phyloP scores from a whole-genome alignment of 2,329 filamentous ascomycete genomes.

The Botrytis squamosa region DNA sequence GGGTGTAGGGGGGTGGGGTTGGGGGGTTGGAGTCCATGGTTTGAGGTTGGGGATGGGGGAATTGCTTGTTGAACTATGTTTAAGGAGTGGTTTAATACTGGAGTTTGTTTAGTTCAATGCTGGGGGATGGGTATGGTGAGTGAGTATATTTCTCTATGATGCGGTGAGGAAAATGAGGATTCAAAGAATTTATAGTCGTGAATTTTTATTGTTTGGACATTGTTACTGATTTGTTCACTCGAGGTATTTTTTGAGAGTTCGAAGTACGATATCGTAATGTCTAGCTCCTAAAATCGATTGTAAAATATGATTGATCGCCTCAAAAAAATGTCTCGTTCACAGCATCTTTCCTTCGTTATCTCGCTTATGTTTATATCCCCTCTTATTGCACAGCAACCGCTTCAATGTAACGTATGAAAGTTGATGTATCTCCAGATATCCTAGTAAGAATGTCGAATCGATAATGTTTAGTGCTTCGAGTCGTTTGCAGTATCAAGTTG shows the following conservation, averaged over 20 bases:
- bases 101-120: neutral
- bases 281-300: neutral
- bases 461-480: too few species aligned
- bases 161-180: neutral
- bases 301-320: neutral
- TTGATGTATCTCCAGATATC: too few species aligned
- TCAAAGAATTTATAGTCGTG: neutral
- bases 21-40: neutral
- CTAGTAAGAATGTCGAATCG: too few species aligned
- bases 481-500: too few species aligned
- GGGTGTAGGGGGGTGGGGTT: neutral
- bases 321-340: neutral
- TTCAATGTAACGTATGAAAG: too few species aligned
- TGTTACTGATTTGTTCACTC: neutral
- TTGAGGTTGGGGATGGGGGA: neutral
- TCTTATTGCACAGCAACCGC: too few species aligned
- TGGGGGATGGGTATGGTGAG: neutral
- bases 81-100: neutral
- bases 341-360: neutral
- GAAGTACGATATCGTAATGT: fast-evolving
- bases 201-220: neutral
- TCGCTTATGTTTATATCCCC: too few species aligned
- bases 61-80: neutral
- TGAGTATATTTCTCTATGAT: neutral
- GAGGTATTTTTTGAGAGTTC: neutral